These are phyloP conservation scores for Lichina pygmaea DNA, from an alignment of 495 filamentous ascomycete species.

Conservation along the genomic window DNA sequence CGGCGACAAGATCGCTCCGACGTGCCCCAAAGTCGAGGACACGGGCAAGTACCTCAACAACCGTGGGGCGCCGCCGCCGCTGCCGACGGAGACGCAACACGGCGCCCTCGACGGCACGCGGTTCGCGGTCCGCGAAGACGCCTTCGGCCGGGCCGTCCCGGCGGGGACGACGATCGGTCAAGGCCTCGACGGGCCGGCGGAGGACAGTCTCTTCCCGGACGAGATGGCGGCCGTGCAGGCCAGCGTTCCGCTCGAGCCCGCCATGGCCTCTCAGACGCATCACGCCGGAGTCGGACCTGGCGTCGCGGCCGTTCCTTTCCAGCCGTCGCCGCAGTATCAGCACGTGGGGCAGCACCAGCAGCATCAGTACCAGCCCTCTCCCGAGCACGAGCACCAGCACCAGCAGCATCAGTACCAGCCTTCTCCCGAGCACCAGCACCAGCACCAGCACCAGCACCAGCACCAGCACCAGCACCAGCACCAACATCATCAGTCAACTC, in stretches of 20 bases:
- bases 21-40: background rate
- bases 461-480: too few relatives aligned
- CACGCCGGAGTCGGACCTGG: too few relatives aligned
- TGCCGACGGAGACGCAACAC: background rate
- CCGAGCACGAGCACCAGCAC: background rate
- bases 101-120: constrained; percentile 13
- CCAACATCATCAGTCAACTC: background rate
- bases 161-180: constrained; percentile 3
- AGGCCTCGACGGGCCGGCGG: background rate
- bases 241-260: too few relatives aligned
- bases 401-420: background rate
- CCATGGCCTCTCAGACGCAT: too few relatives aligned
- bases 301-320: too few relatives aligned
- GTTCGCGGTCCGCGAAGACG: constrained; percentile 17
- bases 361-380: background rate
- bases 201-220: background rate
- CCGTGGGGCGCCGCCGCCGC: background rate
- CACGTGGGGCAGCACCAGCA: background rate
- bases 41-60: background rate
- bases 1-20: background rate
- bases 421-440: background rate
- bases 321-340: background rate
- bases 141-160: constrained; percentile 20
- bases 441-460: background rate
- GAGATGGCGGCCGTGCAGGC: background rate